A percentile compares a stretch with the other conserved stretches of the same genome.
Conservation (phyloP, 1,139 yeast species). For the Casaregolazyma suthepensis region DNA sequence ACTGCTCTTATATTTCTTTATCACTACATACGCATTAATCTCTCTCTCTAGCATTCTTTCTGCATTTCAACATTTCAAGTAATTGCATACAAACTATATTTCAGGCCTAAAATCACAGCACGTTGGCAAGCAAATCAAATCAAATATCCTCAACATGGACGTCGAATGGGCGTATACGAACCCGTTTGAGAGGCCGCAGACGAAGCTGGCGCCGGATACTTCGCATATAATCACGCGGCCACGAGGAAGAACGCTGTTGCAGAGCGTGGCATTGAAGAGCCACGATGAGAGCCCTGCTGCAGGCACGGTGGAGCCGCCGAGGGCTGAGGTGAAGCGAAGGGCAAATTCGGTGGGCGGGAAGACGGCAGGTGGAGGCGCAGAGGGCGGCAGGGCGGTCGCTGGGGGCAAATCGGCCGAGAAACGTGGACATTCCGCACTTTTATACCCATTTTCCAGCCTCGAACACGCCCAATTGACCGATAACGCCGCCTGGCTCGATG, state of each 20-base stretch:
- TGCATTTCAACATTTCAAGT: no score
- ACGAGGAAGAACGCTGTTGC: constrained; percentile 26
- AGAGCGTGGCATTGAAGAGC: constrained; percentile 24
- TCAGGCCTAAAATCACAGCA: no score
- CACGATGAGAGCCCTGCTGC: not conserved
- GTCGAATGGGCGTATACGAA: constrained; percentile 32
- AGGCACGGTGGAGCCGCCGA: not conserved
- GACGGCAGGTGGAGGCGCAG: not conserved
- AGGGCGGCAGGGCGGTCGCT: no score
- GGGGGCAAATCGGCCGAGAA: not conserved
- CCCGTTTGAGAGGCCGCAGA: constrained; percentile 15
- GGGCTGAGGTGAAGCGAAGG: not conserved
- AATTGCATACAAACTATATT: no score
- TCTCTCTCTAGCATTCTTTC: no score
- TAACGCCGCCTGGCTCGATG: constrained; percentile 4
- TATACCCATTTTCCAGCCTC: constrained; percentile 14
- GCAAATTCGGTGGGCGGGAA: not conserved
- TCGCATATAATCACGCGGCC: constrained; percentile 14
- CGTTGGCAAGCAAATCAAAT: no score
- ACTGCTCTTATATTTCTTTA: no score
- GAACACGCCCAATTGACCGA: constrained; percentile 2
- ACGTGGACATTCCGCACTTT: not conserved
- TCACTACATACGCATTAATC: no score
- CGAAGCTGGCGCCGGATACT: constrained; percentile 3
- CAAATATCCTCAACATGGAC: constrained; percentile 20